Percentiles rank a stretch among this genome's conserved stretches.
Conservation (phyloP, 495 filamentous ascomycete genomes). For the Tuber umbilicatum region DNA sequence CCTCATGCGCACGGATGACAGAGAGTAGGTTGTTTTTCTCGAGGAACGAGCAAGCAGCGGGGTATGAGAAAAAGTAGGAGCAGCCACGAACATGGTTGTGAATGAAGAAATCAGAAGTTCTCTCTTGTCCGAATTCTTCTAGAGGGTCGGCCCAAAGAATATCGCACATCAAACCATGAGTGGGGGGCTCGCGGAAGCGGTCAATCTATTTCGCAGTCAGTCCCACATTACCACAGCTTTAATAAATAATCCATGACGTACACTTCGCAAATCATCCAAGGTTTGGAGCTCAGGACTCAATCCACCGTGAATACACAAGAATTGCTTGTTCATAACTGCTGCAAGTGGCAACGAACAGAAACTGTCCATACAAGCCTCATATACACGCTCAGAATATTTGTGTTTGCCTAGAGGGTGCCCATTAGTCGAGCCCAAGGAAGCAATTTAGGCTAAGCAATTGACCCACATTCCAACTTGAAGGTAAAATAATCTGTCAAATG, state of each 20-base stretch:
- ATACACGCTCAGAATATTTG: conserved; percentile 94
- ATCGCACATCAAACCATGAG: conserved; percentile 96
- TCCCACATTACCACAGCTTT: not conserved
- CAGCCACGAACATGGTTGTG: conserved; percentile 98
- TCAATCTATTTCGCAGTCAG: conserved; percentile 62
- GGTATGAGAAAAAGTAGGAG: conserved; percentile 99
- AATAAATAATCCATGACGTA: conserved; percentile 10
- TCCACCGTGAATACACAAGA: conserved; percentile 95
- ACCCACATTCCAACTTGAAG: conserved; percentile 86
- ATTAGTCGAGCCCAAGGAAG: conserved; percentile 9
- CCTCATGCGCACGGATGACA: conserved; percentile 96
- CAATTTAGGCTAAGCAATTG: not conserved
- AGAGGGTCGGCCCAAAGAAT: conserved; percentile 97
- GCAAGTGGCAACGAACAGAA: conserved; percentile 93
- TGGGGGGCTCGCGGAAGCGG: conserved; percentile 93
- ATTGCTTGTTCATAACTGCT: conserved; percentile 99
- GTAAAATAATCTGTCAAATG: conserved; percentile 99
- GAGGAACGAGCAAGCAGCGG: conserved; percentile 92
- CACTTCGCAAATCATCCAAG: conserved; percentile 61
- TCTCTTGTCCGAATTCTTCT: conserved; percentile 99
- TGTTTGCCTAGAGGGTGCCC: conserved; percentile 45
- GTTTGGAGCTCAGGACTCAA: conserved; percentile 93
- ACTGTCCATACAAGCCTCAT: conserved; percentile 96
- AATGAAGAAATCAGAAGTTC: conserved; percentile 90
- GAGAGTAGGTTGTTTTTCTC: conserved; percentile 99